Evolutionary conservation across 1,284 basidiomycete species (phyloP).

Genomic region (Laetiporus sulphureus): DNA sequence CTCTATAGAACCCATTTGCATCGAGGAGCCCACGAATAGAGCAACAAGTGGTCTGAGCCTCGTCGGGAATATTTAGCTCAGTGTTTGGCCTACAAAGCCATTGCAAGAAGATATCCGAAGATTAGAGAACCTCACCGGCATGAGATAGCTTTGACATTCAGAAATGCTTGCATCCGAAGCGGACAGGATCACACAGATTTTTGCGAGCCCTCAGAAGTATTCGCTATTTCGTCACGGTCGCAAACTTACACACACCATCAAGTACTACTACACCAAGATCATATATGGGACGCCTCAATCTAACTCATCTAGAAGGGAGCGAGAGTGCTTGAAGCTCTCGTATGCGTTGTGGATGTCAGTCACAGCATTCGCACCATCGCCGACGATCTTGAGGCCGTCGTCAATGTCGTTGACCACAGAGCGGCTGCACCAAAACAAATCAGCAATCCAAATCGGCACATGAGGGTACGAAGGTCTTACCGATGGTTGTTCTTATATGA

Average conservation of each 20-base stretch:
- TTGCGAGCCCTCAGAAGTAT: slow-evolving; percentile 2
- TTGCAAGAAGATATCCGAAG: no score
- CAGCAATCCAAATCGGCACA: no score
- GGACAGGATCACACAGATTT: neutral
- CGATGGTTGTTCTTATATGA: neutral
- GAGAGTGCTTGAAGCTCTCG: neutral
- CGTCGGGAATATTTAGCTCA: no score
- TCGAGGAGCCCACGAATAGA: no score
- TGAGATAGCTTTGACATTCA: no score
- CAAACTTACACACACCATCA: neutral
- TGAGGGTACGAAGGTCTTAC: no score
- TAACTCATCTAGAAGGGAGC: neutral
- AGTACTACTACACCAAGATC: neutral
- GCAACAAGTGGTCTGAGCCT: no score
- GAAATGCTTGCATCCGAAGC: no score
- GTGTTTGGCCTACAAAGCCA: no score
- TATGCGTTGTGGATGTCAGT: neutral
- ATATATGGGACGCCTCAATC: neutral
- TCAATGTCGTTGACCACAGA: neutral
- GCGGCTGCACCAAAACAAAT: no score
- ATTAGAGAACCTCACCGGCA: no score
- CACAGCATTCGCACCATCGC: neutral
- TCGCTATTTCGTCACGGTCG: slow-evolving; percentile 4
- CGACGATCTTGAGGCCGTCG: neutral
- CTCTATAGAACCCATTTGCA: no score